phyloP scores from a whole-genome alignment of 768 basidiomycete species.

The Harrya chromipes region DNA sequence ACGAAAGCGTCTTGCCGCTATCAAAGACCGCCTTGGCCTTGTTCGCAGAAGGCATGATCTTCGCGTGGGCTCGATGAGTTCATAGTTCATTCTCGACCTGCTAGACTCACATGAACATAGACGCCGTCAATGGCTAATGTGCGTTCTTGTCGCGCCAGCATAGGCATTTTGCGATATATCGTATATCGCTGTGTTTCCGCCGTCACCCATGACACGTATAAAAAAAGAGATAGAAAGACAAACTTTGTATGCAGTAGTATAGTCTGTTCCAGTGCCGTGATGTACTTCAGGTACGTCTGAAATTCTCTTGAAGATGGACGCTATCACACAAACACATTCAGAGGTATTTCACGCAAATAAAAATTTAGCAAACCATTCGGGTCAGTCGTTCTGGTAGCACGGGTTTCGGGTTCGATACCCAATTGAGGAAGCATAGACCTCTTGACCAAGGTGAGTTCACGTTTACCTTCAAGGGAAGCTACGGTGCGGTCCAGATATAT shows the following conservation, averaged over 20 bases:
- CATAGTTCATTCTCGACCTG: not conserved
- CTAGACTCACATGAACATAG: slow-evolving; percentile 73
- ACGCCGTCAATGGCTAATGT: slow-evolving; percentile 92
- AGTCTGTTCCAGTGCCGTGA: slow-evolving; percentile 66
- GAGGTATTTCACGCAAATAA: not conserved
- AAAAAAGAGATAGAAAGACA: slow-evolving; percentile 3
- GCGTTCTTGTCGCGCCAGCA: slow-evolving; percentile 89
- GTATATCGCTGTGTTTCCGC: slow-evolving; percentile 66
- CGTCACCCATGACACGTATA: not conserved
- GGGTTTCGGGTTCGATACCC: slow-evolving; percentile 65
- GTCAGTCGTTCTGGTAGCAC: slow-evolving; percentile 74
- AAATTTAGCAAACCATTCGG: slow-evolving; percentile 69
- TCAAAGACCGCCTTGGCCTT: slow-evolving; percentile 82
- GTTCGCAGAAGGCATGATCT: slow-evolving; percentile 89
- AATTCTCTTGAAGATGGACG: slow-evolving; percentile 90
- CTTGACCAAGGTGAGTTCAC: slow-evolving; percentile 79
- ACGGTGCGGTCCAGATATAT: slow-evolving; percentile 94
- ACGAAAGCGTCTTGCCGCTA: slow-evolving; percentile 86
- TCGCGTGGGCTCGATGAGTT: slow-evolving; percentile 10
- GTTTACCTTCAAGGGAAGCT: slow-evolving; percentile 87
- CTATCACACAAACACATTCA: slow-evolving; percentile 35
- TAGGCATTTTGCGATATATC: slow-evolving; percentile 92
- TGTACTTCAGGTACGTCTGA: slow-evolving; percentile 62
- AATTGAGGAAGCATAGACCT: slow-evolving; percentile 70
- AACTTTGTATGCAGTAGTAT: slow-evolving; percentile 84